Evolutionary conservation across 768 basidiomycete species (phyloP), one percentile per base, ranked within the genome.

Genomic region (Chalciporus chontae): DNA sequence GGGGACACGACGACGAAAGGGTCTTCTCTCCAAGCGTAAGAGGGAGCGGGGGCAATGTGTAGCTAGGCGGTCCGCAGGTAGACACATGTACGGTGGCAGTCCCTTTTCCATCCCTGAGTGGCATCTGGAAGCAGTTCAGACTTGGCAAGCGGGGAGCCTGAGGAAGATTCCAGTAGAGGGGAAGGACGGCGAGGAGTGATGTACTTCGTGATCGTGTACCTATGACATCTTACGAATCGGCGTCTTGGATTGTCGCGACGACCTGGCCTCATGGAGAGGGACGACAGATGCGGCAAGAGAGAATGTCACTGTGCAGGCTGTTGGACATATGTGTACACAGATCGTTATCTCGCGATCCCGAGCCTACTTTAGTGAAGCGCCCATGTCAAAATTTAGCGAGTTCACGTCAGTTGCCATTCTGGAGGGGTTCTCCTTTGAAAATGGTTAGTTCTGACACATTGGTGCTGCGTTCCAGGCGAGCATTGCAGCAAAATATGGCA

Each of bases 281-380:
- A 31, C 29, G 29, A 31, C 29, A 31, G 29, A 11, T 31, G 13
- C 9, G 29, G 29, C 29, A 31, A 31, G 29, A 31, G 10, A 31
- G 29, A 11, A 31, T 31, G 29, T 5, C 10, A 14, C 19, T 48
- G 45, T 24, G 38, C 24, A 43, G 31, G 27, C 19, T 44, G 27
- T 47, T 45, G 42, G 47, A 26, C 37, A 18, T 42, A 51, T 41
- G 13, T 26, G 24, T 15, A 38, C 15, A 26, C 19, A 43, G 60
- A 67, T 69, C 58, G 63, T 40, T 56, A 67, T 67, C 62, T 67
- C 52, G 60, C 67, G 65, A 67, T 67, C 64, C 43, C 15, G 37
- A 49, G 60, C 61, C 43, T 40, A 15, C 36, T 42, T 47, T 45
- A n/a, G 15, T 47, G 31, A 47, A 48, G 46, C 61, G 51, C 54